phyloP scores from a whole-genome alignment of 1,284 basidiomycete genomes.

The Cutaneotrichosporon sp. region DNA sequence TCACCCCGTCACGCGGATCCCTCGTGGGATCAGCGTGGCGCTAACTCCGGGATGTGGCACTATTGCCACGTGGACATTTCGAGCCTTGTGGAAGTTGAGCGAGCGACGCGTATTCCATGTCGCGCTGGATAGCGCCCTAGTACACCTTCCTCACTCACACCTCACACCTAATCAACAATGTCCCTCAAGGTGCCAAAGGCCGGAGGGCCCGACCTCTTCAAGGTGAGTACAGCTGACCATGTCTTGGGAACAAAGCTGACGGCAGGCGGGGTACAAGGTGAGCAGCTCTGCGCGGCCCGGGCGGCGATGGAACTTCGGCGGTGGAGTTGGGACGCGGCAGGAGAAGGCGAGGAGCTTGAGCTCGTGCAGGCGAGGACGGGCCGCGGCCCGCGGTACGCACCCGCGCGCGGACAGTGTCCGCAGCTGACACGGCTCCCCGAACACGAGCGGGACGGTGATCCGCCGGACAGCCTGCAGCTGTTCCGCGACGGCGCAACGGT shows the following conservation, averaged over 20 bases:
- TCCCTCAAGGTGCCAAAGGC: conserved; percentile 71
- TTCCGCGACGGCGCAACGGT: neutral
- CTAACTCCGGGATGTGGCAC: conserved; percentile 8
- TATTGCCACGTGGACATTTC: conserved; percentile 9
- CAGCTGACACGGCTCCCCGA: neutral
- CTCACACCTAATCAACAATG: conserved; percentile 22
- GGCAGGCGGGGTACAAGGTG: conserved; percentile 25
- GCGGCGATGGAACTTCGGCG: neutral
- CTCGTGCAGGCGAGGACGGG: neutral
- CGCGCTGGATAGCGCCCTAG: too few species aligned
- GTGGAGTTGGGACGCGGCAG: neutral
- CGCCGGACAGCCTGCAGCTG: neutral
- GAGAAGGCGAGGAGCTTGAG: neutral
- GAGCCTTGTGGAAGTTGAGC: conserved; percentile 11
- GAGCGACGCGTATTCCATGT: conserved; percentile 12
- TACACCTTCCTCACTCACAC: too few species aligned
- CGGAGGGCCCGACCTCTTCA: conserved; percentile 80
- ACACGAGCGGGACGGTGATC: neutral
- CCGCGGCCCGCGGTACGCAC: neutral
- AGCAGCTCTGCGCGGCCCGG: neutral
- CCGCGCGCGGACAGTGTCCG: neutral
- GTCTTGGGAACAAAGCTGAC: neutral
- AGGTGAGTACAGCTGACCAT: conserved; percentile 59
- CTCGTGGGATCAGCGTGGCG: neutral
- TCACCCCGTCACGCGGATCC: neutral